Conservation (phyloP, 2,329 filamentous ascomycete genomes). For the Teratosphaeria gauchensis region DNA sequence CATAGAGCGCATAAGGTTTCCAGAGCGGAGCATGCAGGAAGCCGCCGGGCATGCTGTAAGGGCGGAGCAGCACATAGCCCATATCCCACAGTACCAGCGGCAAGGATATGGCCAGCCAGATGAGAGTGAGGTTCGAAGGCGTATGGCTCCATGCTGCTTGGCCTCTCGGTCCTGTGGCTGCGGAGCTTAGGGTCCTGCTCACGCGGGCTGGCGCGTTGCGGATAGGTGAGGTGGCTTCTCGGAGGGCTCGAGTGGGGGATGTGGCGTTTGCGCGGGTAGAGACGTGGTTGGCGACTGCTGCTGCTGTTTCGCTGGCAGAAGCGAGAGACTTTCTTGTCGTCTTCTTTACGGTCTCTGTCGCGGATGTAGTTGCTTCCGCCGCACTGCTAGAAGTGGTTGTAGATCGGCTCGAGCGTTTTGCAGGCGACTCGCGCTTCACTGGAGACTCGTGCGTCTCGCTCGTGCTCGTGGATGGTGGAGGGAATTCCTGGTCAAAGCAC, state of each 20-base stretch:
- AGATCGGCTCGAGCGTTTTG: background rate
- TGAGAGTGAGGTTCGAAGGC: conserved; percentile 48
- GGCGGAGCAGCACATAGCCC: conserved; percentile 68
- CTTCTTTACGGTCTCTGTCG: background rate
- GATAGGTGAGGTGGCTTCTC: background rate
- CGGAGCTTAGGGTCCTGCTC: background rate
- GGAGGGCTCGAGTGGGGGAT: background rate
- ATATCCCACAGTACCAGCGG: conserved; percentile 77
- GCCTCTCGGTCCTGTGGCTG: background rate
- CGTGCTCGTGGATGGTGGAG: background rate
- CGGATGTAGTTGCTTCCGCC: background rate
- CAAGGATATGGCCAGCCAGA: conserved; percentile 66
- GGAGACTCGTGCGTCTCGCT: conserved; percentile 6
- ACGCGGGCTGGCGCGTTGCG: too few relatives aligned
- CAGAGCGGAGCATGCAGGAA: conserved; percentile 61
- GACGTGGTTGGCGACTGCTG: background rate
- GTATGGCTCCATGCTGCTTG: conserved; percentile 48
- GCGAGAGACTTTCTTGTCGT: background rate
- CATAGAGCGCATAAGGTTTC: conserved; percentile 72
- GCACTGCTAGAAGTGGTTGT: background rate
- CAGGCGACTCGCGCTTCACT: conserved; percentile 7
- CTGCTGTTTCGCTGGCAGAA: background rate
- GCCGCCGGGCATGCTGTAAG: conserved; percentile 73
- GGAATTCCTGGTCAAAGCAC: background rate
- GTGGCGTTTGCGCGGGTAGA: background rate